A percentile compares a stretch with the other conserved stretches of the same genome.
Evolutionary conservation across 257 asterid genomes (phyloP).

Genomic region (Scutellaria minor): DNA sequence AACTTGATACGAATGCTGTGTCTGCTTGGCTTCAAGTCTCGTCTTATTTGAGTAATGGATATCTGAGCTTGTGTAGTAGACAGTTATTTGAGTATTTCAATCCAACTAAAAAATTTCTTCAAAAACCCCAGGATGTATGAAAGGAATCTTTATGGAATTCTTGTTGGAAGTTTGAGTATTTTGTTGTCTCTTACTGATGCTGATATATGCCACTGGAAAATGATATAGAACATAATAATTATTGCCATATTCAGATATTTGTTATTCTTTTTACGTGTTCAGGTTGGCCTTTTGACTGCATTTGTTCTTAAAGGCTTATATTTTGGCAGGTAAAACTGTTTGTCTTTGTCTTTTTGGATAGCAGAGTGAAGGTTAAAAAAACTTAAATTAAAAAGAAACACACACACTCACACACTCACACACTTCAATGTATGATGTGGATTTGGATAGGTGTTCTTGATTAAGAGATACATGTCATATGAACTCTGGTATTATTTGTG

Average conservation of each 20-base stretch:
- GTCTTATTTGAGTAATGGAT: not conserved
- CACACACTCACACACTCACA: no score
- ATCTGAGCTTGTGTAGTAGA: not conserved
- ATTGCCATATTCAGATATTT: not conserved
- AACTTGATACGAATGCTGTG: not conserved
- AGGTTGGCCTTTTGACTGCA: slow-evolving; percentile 89
- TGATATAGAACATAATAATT: not conserved
- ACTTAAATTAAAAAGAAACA: no score
- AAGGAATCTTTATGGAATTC: not conserved
- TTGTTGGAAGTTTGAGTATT: not conserved
- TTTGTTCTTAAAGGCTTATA: slow-evolving; percentile 75
- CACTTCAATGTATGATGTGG: slow-evolving; percentile 19
- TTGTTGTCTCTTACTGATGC: not conserved
- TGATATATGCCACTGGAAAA: not conserved
- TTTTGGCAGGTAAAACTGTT: slow-evolving; percentile 68
- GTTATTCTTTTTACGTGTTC: slow-evolving; percentile 40
- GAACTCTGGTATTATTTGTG: slow-evolving; percentile 35
- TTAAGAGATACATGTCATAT: slow-evolving; percentile 10
- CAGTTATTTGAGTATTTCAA: not conserved
- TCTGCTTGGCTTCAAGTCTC: not conserved
- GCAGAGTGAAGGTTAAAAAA: slow-evolving; percentile 3
- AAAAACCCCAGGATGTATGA: not conserved
- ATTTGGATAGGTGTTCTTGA: slow-evolving; percentile 25
- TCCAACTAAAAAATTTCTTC: not conserved
- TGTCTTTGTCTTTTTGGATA: not conserved